Evolutionary conservation across 768 basidiomycete genomes (phyloP), one percentile per base, ranked within the genome.

Genomic region (Myochromella boudieri): DNA sequence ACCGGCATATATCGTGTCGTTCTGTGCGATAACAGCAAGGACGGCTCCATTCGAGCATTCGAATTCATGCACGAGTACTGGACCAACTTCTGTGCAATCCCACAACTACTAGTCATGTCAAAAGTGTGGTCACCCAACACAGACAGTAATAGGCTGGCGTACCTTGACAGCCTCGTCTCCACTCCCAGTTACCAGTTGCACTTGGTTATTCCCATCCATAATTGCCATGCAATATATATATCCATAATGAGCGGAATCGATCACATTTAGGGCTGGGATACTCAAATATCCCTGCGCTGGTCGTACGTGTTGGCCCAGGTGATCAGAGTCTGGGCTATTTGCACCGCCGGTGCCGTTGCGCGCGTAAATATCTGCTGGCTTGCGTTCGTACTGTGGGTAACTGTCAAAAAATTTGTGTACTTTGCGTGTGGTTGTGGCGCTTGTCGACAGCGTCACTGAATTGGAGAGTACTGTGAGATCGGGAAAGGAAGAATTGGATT

Each of bases 141-240:
- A n/a, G n/a, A n/a, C n/a, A n/a, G n/a, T n/a, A n/a, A n/a, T n/a
- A n/a, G n/a, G 7, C 22, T 28, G 29, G 25, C 46, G 38, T 24
- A 90, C 87, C 72, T 95, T 97, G 58, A 97, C 82, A 4, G 80
- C 80, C 59, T 93, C 91, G 53, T 98, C 95, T 0, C 95, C 95
- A 49, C 91, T 87, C 11, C 93, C 93, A 11, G 91, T 92, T 10
- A 87, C 78, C 11, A 97, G 75, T 44, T 81, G 77, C 14, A 62
- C 59, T 1, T 58, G 59, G 10, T 60, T 61, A 27, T 57, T 50
- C 3, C 55, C 56, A 22, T 67, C 58, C 29, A 76, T 47, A 20
- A 72, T 56, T 5, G 66, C 59, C 82, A 93, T 84, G 56, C 87
- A 91, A 61, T 95, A 95, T 10, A 97, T 78, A 60, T 98, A 98